Base-by-base conservation (phyloP, 2,329 filamentous ascomycete species). In the Colletotrichum siamense region DNA sequence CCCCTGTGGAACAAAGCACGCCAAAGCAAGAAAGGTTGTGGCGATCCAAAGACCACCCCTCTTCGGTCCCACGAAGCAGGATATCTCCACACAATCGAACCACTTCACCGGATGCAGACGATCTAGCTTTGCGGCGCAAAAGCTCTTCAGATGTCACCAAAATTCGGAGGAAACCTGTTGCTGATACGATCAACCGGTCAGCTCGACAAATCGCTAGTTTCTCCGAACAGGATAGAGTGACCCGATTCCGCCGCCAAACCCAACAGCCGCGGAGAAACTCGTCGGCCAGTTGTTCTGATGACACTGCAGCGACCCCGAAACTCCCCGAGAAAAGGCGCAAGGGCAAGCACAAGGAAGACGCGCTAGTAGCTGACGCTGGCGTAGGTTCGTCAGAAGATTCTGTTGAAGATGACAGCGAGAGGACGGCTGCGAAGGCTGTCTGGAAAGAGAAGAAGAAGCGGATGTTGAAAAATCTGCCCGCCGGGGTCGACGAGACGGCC, bases 401-500 rank as follows among this genome's bases (percentile, higher is more conserved):
- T 7, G 83, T 85, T 8, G 61, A 59, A 6, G 55, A 32, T 24
- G 84, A 86, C 24, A 87, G 85, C 4, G 85, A 86, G 32, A 82
- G 80, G 3, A 80, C 79, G 16, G 82, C 86, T 30, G 85, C 86
- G 9, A 87, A 90, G 66, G 85, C 84, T 24, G 86, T 87, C 12
- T 94, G 92, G 90, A 91, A 94, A 78, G 88, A 88, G 69, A 91
- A 90, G 65, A 92, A 95, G 77, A 87, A 89, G 65, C 84, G 89
- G 10, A 88, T 98, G 26, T 87, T 98, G 81, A 95, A 95, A 81
- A 93, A 94, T 73, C 86, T 99, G 2, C 96, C 96, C 0, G 90
- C 93, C 69, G 96, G 96, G 0, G 92, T 98, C 5, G 97, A 99
- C 81, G 91, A 94, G 79, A 88, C 90, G 30, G 95, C 96, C 5